phyloP scores from a whole-genome alignment of 768 basidiomycete species.

The Lentinula edodes region DNA sequence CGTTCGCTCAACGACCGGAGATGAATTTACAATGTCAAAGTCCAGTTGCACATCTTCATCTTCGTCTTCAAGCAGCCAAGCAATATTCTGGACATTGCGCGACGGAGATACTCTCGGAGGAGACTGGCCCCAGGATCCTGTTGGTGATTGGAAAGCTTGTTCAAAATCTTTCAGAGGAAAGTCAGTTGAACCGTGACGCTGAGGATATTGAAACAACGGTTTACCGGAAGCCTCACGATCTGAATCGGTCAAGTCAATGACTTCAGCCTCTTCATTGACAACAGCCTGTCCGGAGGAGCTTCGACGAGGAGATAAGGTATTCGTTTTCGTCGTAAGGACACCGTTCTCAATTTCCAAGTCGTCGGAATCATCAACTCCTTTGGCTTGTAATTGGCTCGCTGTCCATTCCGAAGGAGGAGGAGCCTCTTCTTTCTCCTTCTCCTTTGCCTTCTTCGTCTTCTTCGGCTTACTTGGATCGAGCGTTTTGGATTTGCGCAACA shows the following conservation, averaged over 20 bases:
- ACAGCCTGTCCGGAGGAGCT: not conserved
- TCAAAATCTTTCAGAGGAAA: not conserved
- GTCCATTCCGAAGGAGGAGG: constrained; percentile 16
- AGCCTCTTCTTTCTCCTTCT: constrained; percentile 5
- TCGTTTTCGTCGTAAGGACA: constrained; percentile 13
- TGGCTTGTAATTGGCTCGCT: constrained; percentile 36
- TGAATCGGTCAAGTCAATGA: constrained; percentile 13
- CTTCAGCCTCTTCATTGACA: constrained; percentile 4
- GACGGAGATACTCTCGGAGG: not conserved
- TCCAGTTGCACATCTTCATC: constrained; percentile 52
- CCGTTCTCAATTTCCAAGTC: constrained; percentile 52
- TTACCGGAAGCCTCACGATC: constrained; percentile 13
- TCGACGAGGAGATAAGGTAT: not conserved
- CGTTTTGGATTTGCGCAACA: constrained; percentile 41
- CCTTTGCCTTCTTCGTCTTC: constrained; percentile 11
- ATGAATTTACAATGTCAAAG: constrained; percentile 48
- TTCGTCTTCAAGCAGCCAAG: constrained; percentile 55
- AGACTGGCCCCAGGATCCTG: not conserved
- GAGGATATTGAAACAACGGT: not conserved
- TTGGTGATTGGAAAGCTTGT: constrained; percentile 1
- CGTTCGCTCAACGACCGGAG: constrained; percentile 25
- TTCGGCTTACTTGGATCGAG: constrained; percentile 22
- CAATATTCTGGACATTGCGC: constrained; percentile 34
- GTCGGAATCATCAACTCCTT: constrained; percentile 47
- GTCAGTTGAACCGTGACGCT: not conserved